Base-by-base conservation (phyloP, 1,284 basidiomycete species). In the Fomitiporia mediterranea region DNA sequence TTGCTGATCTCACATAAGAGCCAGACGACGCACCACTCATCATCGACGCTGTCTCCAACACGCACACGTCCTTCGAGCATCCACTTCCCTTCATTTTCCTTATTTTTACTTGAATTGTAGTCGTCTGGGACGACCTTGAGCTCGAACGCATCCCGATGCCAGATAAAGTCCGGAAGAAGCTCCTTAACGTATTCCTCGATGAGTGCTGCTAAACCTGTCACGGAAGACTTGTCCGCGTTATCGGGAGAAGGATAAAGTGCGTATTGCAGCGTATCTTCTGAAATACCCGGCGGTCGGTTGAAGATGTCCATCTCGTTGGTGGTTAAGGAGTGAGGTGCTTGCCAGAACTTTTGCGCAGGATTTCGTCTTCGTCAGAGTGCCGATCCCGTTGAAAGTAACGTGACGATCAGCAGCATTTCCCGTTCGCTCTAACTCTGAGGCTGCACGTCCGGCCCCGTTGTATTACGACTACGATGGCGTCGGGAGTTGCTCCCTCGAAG, bases 11-110 rank as follows among this genome's bases (percentile, higher is more conserved):
- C 80, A 62, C 77, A 77, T 60, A 97, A 71, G 35, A 98, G 74
- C 90, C 92, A 98, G 13, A 96, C 91, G 15, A 83, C 79, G 66
- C 87, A 88, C 95, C 95, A 98, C 71, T 98, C 96, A 66, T 98
- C 95, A 67, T 98, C 94, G 17, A 98, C 81, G 52, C 87, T 91
- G 69, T 97, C 96, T 2, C 94, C 94, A 19, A 96, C 88, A 46
- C 94, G 77, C 84, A 94, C 91, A 35, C 75, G 74, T 5, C 93
- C 90, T 64, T 89, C 82, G 0, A 94, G 72, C 23, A 83, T 68
- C 73, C 78, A 84, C 15, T 65, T 70, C n/a, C n/a, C n/a, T n/a
- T n/a, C n/a, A 39, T 76, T 67, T 13, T 66, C 64, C 23, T 61
- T 61, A n/a, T n/a, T 28, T 30, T 46, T 30, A 8, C 9, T 15